Base-by-base conservation (phyloP, 1,139 yeast genomes). In the Yamadazyma sp. region DNA sequence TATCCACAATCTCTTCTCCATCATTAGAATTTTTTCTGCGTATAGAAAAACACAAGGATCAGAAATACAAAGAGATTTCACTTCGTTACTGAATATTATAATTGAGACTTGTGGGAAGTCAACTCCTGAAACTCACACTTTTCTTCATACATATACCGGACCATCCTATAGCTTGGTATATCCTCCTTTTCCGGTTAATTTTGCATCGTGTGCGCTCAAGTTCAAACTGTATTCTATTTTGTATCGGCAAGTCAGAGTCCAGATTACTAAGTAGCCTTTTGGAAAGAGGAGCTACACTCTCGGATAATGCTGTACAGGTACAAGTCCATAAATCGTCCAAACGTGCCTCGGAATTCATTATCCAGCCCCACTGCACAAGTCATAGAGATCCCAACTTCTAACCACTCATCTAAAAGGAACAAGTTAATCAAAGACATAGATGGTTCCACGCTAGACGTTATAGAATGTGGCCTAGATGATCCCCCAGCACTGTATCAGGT, bases 391-490 rank as follows among this genome's bases (percentile, higher is more conserved):
- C 32, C 32, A 4, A 17, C 15, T 26, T 4, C 29, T 9, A 12
- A 26, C 11, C 12, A 12, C 29, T 12, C 16, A 12, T 26, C 4
- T 15, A 12, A 5, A 15, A 28, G 12, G 16, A 15, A 17, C 16
- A 16, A 17, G 18, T 9, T 18, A 9, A 12, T 36, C 10, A 25
- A 25, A 10, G 39, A 36, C 31, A 17, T 31, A 10, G 14, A 24
- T 8, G 39, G 39, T 4, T 17, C 17, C 7, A 12, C 25, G 7
- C 16, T 36, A 18, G 30, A 31, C 18, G 20, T 24, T 5, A 9
- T 11, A 3, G 39, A 31, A 3, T 36, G 39, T 14, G 17, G 27
- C 14, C 17, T 31, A 6, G 31, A 36, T 10, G 34, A 36, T 17
- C 7, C 8, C 6, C 39, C 39, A 3, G 7, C 6, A 9, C 20